phyloP scores from a whole-genome alignment of 2,329 filamentous ascomycete species.

The Byssochlamys sp. region DNA sequence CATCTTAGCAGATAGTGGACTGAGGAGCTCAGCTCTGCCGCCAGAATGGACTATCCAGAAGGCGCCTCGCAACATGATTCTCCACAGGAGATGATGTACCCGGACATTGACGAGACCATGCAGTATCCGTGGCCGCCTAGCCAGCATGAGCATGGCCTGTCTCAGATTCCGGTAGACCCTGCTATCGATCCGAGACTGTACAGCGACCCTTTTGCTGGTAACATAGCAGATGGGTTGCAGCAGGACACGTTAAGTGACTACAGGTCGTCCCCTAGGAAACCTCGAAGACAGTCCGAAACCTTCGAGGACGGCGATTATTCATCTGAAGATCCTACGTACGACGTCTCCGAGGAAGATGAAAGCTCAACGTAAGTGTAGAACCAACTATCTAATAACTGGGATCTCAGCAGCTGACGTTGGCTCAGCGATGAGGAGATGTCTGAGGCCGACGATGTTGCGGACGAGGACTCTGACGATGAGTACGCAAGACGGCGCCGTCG shows the following conservation, averaged over 20 bases:
- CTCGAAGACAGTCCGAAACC: conserved; percentile 1
- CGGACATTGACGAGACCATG: conserved; percentile 23
- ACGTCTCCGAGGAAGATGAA: conserved; percentile 13
- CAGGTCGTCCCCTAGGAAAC: conserved; percentile 4
- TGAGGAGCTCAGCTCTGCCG: background rate
- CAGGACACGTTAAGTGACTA: conserved; percentile 5
- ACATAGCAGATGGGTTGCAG: conserved; percentile 6
- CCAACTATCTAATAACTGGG: background rate
- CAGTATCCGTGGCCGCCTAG: conserved; percentile 25
- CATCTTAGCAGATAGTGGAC: conserved; percentile 3
- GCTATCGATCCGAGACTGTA: conserved; percentile 27
- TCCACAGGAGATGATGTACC: conserved; percentile 17
- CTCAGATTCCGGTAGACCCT: conserved; percentile 12
- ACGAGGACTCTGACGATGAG: conserved; percentile 16
- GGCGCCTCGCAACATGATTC: conserved; percentile 5
- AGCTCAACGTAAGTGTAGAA: conserved; percentile 16
- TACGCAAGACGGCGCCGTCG: conserved; percentile 20
- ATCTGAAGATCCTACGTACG: conserved; percentile 18
- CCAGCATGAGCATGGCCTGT: conserved; percentile 7
- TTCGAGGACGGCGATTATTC: conserved; percentile 7
- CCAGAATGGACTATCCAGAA: conserved; percentile 13
- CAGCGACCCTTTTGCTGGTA: conserved; percentile 13
- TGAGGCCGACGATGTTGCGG: conserved; percentile 8
- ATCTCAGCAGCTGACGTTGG: conserved; percentile 5
- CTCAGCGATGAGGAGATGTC: conserved; percentile 17